Evolutionary conservation across 2,329 filamentous ascomycete species (phyloP).

Genomic region (Hypocreales sp.): DNA sequence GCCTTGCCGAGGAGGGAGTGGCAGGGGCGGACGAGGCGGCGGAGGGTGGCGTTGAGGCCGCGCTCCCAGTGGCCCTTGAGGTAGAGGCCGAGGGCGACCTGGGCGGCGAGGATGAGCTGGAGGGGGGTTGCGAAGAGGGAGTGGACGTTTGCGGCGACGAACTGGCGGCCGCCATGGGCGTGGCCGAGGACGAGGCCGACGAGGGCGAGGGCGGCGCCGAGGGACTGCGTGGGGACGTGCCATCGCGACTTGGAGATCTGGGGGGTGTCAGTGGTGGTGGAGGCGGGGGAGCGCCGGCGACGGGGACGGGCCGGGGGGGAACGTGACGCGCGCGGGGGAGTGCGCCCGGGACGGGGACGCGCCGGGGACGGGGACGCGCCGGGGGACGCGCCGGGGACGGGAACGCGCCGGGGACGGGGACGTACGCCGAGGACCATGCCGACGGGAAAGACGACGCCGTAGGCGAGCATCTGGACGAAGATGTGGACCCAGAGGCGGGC

Average conservation of each 20-base stretch:
- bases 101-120: conserved; percentile 62
- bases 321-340: no score
- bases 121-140: conserved; percentile 63
- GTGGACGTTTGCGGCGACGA: conserved; percentile 61
- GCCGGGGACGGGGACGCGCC: no score
- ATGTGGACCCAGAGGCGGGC: conserved; percentile 89
- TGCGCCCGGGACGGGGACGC: no score
- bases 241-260: conserved; percentile 81
- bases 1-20: conserved; percentile 77
- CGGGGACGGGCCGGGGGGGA: no score
- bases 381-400: no score
- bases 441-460: conserved; percentile 81
- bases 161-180: conserved; percentile 76
- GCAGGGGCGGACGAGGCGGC: conserved; percentile 51
- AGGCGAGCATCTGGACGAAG: conserved; percentile 69
- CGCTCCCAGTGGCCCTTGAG: conserved; percentile 78
- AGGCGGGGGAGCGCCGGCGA: neutral
- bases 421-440: conserved; percentile 87
- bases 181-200: conserved; percentile 87
- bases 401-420: no score
- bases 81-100: conserved; percentile 72
- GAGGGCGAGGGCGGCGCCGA: conserved; percentile 61
- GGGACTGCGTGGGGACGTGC: conserved; percentile 79
- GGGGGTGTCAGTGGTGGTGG: neutral
- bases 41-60: conserved; percentile 65